Conservation (phyloP, 345 rosid species). For the Salix suchowensis region DNA sequence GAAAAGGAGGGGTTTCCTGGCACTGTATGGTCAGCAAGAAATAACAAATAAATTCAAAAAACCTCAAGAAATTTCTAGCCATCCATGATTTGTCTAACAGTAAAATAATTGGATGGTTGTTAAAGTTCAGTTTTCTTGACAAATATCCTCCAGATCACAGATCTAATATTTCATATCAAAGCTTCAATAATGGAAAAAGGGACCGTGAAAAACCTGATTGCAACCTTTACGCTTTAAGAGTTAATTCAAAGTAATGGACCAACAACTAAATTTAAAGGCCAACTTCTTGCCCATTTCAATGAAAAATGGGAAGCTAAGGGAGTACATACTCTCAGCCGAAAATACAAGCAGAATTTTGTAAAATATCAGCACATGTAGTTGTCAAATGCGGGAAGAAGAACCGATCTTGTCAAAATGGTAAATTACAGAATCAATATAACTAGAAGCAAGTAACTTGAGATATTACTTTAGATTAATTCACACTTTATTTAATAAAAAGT, state of each 20-base stretch:
- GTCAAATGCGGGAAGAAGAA: neutral
- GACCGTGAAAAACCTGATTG: neutral
- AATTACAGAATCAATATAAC: too few relatives aligned
- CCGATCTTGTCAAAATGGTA: neutral
- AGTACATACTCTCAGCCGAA: neutral
- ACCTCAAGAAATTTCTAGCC: neutral
- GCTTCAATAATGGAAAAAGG: neutral
- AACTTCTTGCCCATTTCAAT: neutral
- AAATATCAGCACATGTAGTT: neutral
- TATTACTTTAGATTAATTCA: too few relatives aligned
- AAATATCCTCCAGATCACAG: neutral
- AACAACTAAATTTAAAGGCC: neutral
- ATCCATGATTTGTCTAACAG: neutral
- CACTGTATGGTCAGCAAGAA: too few relatives aligned
- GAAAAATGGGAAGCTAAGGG: neutral
- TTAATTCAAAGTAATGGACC: neutral
- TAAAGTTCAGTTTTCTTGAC: neutral
- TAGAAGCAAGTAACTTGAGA: too few relatives aligned
- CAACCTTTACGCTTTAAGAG: neutral
- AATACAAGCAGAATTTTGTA: too few relatives aligned
- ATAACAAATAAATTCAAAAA: too few relatives aligned
- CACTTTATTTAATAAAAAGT: too few relatives aligned
- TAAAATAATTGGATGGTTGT: neutral
- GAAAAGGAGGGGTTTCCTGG: too few relatives aligned
- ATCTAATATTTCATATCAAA: neutral